These are phyloP conservation scores for Lindgomyces ingoldianus DNA, from an alignment of 495 filamentous ascomycete species.

Conservation along the genomic window DNA sequence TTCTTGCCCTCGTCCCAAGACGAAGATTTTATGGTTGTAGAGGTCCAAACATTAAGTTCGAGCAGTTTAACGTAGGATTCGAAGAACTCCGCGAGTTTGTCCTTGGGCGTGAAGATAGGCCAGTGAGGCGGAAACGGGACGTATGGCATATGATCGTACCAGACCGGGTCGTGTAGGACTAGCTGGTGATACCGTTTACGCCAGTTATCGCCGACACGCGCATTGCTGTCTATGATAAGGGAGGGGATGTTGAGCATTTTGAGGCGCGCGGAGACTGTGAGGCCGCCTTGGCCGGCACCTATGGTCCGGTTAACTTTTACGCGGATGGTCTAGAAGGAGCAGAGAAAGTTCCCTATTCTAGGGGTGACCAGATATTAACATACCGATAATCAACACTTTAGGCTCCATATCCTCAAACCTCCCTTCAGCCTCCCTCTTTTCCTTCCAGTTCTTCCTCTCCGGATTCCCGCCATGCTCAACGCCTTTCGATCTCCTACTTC, in stretches of 20 bases:
- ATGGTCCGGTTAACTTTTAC: not conserved
- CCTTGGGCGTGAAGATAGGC: slow-evolving; percentile 63
- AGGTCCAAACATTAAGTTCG: slow-evolving; percentile 78
- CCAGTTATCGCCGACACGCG: slow-evolving; percentile 75
- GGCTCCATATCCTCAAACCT: slow-evolving; percentile 62
- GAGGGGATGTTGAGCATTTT: slow-evolving; percentile 67
- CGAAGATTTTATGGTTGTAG: slow-evolving; percentile 53
- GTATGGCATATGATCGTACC: slow-evolving; percentile 77
- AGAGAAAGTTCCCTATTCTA: not conserved
- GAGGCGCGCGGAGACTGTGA: slow-evolving; percentile 68
- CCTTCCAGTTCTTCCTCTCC: slow-evolving; percentile 60
- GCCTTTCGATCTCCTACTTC: slow-evolving; percentile 25
- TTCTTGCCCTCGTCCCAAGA: slow-evolving; percentile 57
- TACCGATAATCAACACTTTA: slow-evolving; percentile 67
- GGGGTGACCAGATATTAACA: slow-evolving; percentile 6
- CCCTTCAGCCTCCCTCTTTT: slow-evolving; percentile 56
- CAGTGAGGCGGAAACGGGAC: slow-evolving; percentile 67
- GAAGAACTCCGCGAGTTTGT: slow-evolving; percentile 79
- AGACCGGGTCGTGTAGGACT: slow-evolving; percentile 75
- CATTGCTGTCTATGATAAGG: slow-evolving; percentile 67
- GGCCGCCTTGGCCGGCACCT: slow-evolving; percentile 55
- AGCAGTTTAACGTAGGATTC: slow-evolving; percentile 69
- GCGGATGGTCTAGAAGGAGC: not conserved
- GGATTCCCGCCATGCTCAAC: slow-evolving; percentile 36
- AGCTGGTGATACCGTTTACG: slow-evolving; percentile 62